Evolutionary conservation across 1,139 yeast genomes (phyloP).

Genomic region (Chernovozyma aurita): DNA sequence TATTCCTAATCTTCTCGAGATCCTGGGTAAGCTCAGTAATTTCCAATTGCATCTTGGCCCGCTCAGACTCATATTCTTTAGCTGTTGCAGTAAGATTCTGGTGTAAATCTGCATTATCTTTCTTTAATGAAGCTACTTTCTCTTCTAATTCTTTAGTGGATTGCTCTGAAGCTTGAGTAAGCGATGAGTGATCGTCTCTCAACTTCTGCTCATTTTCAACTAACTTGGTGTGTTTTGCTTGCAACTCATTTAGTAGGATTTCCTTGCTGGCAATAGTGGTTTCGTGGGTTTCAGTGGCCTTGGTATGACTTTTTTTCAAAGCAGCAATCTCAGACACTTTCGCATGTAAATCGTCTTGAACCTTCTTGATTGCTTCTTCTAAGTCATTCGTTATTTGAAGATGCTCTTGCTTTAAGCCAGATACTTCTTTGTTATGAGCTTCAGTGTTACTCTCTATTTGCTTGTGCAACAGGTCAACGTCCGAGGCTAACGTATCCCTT

Average conservation of each 20-base stretch:
- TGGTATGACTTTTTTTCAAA: not conserved
- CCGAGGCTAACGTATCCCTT: constrained; percentile 1
- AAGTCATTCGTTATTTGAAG: not conserved
- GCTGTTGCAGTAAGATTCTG: no score
- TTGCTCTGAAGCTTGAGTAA: constrained; percentile 1
- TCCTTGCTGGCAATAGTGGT: not conserved
- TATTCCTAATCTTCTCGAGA: not conserved
- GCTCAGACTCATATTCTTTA: not conserved
- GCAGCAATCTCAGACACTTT: not conserved
- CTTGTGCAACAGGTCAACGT: not conserved
- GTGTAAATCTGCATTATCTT: not conserved
- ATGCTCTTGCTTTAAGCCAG: constrained; percentile 6
- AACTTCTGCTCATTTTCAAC: not conserved
- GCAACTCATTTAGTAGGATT: not conserved
- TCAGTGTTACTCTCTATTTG: not conserved
- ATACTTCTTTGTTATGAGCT: constrained; percentile 8
- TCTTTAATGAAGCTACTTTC: not conserved
- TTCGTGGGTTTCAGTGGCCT: constrained; percentile 1
- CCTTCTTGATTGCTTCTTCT: not conserved
- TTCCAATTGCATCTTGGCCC: not conserved
- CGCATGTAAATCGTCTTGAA: not conserved
- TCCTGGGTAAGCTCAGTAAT: not conserved
- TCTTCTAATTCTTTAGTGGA: not conserved
- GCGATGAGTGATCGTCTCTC: not conserved
- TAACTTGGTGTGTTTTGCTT: not conserved